Conservation (phyloP, 2,329 filamentous ascomycete species). For the Alternaria brassicicola region DNA sequence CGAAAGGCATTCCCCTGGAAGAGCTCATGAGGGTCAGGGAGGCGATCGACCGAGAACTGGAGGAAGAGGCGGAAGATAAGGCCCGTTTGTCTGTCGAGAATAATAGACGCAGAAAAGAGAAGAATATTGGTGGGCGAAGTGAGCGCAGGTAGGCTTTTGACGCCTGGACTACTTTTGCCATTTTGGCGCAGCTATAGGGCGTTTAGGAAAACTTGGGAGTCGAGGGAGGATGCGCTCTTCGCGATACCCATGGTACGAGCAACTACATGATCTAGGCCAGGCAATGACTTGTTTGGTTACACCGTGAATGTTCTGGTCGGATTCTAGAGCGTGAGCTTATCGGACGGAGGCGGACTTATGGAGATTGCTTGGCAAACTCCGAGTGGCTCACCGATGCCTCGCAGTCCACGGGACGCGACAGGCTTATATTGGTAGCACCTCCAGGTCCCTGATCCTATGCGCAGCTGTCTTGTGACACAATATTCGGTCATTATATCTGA, state of each 20-base stretch:
- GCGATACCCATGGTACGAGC: neutral
- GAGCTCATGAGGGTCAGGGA: conserved; percentile 61
- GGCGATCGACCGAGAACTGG: conserved; percentile 70
- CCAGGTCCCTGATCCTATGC: neutral
- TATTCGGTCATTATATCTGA: neutral
- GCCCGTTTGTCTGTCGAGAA: conserved; percentile 63
- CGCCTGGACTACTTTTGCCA: neutral
- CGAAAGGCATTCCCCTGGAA: conserved; percentile 79
- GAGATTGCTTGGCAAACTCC: neutral
- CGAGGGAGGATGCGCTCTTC: neutral
- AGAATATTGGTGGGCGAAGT: conserved; percentile 53
- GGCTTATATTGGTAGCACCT: neutral
- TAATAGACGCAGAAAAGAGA: conserved; percentile 50
- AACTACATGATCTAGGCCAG: neutral
- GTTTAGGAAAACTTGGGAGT: neutral
- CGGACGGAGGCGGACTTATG: neutral
- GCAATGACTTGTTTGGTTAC: neutral
- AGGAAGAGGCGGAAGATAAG: conserved; percentile 67
- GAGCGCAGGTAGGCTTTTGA: conserved; percentile 42
- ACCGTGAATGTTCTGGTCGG: neutral
- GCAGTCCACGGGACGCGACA: neutral
- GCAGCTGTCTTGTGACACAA: neutral
- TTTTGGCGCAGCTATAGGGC: neutral
- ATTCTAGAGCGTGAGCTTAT: neutral
- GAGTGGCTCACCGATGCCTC: neutral